Conservation (phyloP, 805 yeast genomes). For the Ogataea polymorpha region DNA sequence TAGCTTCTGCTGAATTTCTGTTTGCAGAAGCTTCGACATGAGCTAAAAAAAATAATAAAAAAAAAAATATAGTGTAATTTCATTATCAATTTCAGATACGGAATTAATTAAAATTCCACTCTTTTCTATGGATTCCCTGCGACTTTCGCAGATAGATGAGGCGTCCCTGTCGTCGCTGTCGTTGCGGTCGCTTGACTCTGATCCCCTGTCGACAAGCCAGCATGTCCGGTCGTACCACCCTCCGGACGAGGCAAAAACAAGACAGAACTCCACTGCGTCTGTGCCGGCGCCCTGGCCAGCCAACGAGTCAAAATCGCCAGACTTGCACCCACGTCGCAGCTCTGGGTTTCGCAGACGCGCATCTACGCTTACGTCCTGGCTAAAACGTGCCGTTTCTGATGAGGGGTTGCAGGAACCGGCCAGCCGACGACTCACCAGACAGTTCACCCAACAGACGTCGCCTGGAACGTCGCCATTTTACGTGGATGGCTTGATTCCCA, state of each 20-base stretch:
- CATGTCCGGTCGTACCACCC: slow-evolving; percentile 5
- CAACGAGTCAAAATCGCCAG: not conserved
- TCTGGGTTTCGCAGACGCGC: slow-evolving; percentile 2
- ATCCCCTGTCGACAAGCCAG: not conserved
- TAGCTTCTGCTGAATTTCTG: slow-evolving; percentile 43
- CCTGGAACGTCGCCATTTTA: slow-evolving; percentile 14
- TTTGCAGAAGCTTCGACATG: slow-evolving; percentile 32
- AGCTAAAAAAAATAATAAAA: not conserved
- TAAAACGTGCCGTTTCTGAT: slow-evolving; percentile 4
- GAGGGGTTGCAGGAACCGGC: slow-evolving; percentile 5
- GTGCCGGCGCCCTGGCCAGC: slow-evolving; percentile 1
- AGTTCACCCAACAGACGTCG: slow-evolving; percentile 13
- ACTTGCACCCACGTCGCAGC: not conserved
- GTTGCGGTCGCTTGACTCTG: not conserved
- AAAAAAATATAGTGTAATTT: not conserved
- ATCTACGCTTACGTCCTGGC: slow-evolving; percentile 9
- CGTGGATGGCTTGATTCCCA: slow-evolving; percentile 15
- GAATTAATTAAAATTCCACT: not conserved
- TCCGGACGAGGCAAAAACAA: not conserved
- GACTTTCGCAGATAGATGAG: slow-evolving; percentile 6
- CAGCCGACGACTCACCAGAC: slow-evolving; percentile 11
- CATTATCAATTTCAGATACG: not conserved
- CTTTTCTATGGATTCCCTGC: slow-evolving; percentile 1
- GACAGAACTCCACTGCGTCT: not conserved
- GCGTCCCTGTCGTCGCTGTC: slow-evolving; percentile 7